These are phyloP conservation scores for Sarocladiaceae sp. DNA, from an alignment of 2,329 filamentous ascomycete genomes.

Conservation along the genomic window DNA sequence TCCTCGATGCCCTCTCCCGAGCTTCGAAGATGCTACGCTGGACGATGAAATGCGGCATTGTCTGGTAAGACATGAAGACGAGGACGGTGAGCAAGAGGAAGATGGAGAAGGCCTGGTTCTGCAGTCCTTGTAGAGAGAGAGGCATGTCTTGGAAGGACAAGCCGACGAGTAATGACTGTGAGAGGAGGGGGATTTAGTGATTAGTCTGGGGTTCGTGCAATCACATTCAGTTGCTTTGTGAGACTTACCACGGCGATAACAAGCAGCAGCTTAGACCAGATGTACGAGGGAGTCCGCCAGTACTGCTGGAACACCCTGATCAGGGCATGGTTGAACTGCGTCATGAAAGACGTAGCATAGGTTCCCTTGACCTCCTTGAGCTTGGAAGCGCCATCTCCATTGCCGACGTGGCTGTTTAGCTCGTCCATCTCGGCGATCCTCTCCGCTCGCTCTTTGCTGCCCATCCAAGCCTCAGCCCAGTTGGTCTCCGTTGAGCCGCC, in stretches of 20 bases:
- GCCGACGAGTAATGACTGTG: slow-evolving; percentile 51
- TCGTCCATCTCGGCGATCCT: slow-evolving; percentile 6
- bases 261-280: slow-evolving; percentile 47
- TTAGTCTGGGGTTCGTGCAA: not conserved
- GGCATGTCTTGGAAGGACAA: slow-evolving; percentile 56
- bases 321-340: not conserved
- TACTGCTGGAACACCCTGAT: slow-evolving; percentile 25
- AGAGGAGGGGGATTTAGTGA: not conserved
- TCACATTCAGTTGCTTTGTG: not conserved
- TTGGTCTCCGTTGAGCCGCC: slow-evolving; percentile 42
- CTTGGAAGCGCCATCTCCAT: not conserved
- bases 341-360: slow-evolving; percentile 4
- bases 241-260: slow-evolving; percentile 12
- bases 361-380: not conserved
- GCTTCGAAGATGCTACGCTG: slow-evolving; percentile 62
- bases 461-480: slow-evolving; percentile 55
- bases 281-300: slow-evolving; percentile 46
- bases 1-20: slow-evolving; percentile 57
- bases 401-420: not conserved
- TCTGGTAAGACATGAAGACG: slow-evolving; percentile 50
- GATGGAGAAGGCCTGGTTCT: slow-evolving; percentile 60
- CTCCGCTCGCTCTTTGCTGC: slow-evolving; percentile 2
- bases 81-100: slow-evolving; percentile 63
- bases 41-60: slow-evolving; percentile 61
- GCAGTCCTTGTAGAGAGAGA: slow-evolving; percentile 53